These are phyloP conservation scores for Ceratocystiopsis sp. DNA, from an alignment of 2,329 filamentous ascomycete genomes.

Conservation along the genomic window DNA sequence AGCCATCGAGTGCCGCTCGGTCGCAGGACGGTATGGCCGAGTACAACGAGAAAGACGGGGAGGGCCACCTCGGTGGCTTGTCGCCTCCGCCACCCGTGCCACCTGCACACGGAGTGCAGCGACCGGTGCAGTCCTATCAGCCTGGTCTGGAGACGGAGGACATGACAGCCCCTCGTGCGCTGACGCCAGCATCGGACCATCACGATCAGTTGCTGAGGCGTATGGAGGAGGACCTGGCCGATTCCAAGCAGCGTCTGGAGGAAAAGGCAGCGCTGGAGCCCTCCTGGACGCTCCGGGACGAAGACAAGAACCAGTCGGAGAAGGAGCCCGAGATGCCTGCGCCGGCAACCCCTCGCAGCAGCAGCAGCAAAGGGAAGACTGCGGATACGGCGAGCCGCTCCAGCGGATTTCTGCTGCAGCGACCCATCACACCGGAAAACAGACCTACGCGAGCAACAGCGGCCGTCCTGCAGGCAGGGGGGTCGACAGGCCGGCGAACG, in stretches of 20 bases:
- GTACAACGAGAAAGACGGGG: neutral
- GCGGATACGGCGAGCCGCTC: no score
- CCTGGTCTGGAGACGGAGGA: no score
- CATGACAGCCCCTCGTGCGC: no score
- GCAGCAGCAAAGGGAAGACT: neutral
- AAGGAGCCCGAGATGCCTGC: neutral
- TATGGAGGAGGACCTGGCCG: slow-evolving; percentile 5
- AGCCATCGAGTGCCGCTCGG: neutral
- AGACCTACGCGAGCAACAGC: no score
- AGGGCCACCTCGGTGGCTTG: neutral
- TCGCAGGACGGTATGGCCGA: neutral
- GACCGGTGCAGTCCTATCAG: slow-evolving; percentile 1
- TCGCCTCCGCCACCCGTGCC: slow-evolving; percentile 4
- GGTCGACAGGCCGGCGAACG: no score
- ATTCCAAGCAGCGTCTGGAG: slow-evolving; percentile 4
- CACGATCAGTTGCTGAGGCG: slow-evolving; percentile 4
- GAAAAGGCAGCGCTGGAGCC: slow-evolving; percentile 3
- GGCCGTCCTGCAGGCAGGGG: no score
- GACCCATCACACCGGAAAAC: no score
- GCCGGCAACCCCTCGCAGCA: neutral
- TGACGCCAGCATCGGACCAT: neutral
- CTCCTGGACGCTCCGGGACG: slow-evolving; percentile 3
- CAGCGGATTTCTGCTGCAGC: no score
- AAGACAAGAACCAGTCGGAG: neutral
- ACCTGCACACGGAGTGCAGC: slow-evolving; percentile 1